These are phyloP conservation scores for Mucor plumbeus DNA, from an alignment of 371 early-diverging fungal genomes.

Conservation along the genomic window DNA sequence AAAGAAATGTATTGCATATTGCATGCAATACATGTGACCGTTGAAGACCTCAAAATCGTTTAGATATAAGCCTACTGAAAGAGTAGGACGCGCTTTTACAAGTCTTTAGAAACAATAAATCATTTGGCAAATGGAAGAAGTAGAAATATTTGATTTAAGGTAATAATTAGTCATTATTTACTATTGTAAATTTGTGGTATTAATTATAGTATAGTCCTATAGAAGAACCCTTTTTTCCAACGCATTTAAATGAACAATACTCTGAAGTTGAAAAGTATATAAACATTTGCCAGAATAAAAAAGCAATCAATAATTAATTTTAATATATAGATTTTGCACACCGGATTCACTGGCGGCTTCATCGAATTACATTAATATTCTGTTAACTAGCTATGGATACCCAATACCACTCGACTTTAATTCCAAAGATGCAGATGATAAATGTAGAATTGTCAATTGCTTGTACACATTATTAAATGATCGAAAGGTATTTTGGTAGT, in stretches of 20 bases:
- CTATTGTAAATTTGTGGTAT: too few relatives aligned
- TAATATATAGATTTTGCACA: conserved; percentile 26
- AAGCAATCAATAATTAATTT: neutral
- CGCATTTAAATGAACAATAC: neutral
- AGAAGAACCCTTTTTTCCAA: conserved; percentile 9
- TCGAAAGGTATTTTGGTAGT: conserved; percentile 32
- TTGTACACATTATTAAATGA: conserved; percentile 41
- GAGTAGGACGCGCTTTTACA: neutral
- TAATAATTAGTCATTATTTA: neutral
- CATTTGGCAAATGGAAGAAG: neutral
- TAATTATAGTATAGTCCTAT: neutral
- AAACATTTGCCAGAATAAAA: neutral
- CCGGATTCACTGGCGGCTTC: conserved; percentile 25
- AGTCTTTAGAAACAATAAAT: conserved; percentile 5
- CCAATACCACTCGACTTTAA: conserved; percentile 46
- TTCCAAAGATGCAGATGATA: conserved; percentile 32
- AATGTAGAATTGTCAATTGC: conserved; percentile 48
- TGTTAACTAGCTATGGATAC: conserved; percentile 48
- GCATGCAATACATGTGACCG: neutral
- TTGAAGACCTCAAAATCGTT: neutral
- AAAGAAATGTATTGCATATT: too few relatives aligned
- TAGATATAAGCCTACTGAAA: neutral
- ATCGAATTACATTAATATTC: conserved; percentile 46
- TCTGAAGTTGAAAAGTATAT: conserved; percentile 14
- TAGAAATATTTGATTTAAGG: neutral